phyloP scores from a whole-genome alignment of 2,329 filamentous ascomycete genomes.

The Hymenotorrendiella dingleyae region DNA sequence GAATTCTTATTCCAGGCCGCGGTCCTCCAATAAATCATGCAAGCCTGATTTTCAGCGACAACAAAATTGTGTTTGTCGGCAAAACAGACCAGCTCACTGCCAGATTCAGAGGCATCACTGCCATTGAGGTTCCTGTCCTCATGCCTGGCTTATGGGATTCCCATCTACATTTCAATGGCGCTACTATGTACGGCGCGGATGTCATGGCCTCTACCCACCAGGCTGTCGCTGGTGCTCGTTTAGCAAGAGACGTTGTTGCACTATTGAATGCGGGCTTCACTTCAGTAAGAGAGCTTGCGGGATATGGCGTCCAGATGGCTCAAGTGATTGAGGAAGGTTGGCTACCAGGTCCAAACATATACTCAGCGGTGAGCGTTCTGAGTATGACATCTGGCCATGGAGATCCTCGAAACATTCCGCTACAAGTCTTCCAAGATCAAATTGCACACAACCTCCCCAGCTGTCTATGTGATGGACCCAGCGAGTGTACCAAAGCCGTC shows the following conservation, averaged over 20 bases:
- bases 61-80: constrained; percentile 37
- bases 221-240: constrained; percentile 36
- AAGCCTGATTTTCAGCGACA: constrained; percentile 34
- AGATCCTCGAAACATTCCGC: constrained; percentile 26
- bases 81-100: constrained; percentile 25
- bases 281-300: constrained; percentile 43
- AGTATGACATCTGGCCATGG: constrained; percentile 45
- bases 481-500: constrained; percentile 39
- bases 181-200: constrained; percentile 1
- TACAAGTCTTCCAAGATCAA: constrained; percentile 1
- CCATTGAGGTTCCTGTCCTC: constrained; percentile 33
- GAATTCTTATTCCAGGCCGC: constrained; percentile 40
- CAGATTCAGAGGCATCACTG: constrained; percentile 23
- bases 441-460: constrained; percentile 28
- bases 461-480: constrained; percentile 39
- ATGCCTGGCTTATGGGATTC: constrained; percentile 49
- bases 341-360: constrained; percentile 43
- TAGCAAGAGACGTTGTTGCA: constrained; percentile 35
- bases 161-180: constrained; percentile 42
- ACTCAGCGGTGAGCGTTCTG: constrained; percentile 39
- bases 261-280: constrained; percentile 45
- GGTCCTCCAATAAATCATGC: constrained; percentile 36
- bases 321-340: constrained; percentile 38
- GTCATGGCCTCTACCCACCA: constrained; percentile 8
- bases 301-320: constrained; percentile 40